A percentile compares a stretch with the other conserved stretches of the same genome.
phyloP scores from a whole-genome alignment of 495 filamentous ascomycete genomes.

The Echria macrotheca region DNA sequence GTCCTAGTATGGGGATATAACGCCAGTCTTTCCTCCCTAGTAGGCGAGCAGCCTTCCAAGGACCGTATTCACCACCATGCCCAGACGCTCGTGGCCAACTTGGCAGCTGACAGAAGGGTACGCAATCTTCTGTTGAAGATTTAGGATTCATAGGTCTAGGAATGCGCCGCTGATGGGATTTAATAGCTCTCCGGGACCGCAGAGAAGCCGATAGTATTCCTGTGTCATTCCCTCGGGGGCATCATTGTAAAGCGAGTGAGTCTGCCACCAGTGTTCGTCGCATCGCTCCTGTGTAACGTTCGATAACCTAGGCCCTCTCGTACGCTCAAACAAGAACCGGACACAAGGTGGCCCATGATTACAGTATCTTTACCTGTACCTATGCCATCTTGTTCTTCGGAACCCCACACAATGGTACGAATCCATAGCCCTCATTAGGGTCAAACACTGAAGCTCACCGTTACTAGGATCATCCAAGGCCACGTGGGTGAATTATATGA shows the following conservation, averaged over 20 bases:
- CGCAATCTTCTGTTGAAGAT: not conserved
- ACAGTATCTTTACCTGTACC: conserved; percentile 10
- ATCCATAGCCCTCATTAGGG: not conserved
- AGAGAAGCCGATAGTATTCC: conserved; percentile 10
- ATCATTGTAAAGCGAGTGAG: conserved; percentile 10
- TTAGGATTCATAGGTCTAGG: too few relatives aligned
- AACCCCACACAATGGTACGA: conserved; percentile 6
- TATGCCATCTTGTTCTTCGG: conserved; percentile 13
- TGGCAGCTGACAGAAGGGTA: conserved; percentile 10
- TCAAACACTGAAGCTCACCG: not conserved
- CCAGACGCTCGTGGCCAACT: conserved; percentile 10
- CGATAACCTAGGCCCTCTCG: conserved; percentile 6
- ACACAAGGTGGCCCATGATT: conserved; percentile 7
- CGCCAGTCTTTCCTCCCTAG: conserved; percentile 3
- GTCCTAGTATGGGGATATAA: conserved; percentile 12
- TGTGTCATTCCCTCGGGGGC: conserved; percentile 11
- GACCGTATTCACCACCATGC: conserved; percentile 10
- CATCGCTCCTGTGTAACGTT: too few relatives aligned
- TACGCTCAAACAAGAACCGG: conserved; percentile 9
- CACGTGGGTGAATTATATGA: conserved; percentile 3
- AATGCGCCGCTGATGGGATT: not conserved
- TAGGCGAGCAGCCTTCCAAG: conserved; percentile 1
- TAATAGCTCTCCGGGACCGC: conserved; percentile 3
- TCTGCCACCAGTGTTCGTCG: too few relatives aligned
- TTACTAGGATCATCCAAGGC: not conserved